phyloP scores from a whole-genome alignment of 2,329 filamentous ascomycete genomes.

The Nigrospora osmanthi region DNA sequence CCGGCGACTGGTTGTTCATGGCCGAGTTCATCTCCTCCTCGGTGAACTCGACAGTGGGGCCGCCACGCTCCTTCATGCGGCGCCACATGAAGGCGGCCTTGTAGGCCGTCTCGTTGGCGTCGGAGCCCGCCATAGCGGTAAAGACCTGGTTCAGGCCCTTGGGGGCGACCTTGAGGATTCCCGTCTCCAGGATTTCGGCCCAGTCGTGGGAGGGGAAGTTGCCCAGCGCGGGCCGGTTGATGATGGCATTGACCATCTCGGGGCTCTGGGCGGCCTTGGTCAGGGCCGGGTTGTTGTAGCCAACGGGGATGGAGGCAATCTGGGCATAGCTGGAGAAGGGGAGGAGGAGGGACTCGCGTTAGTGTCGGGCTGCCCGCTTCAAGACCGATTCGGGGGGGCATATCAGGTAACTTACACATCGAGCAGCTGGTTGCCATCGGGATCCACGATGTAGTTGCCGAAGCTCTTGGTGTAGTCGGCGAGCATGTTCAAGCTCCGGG shows the following conservation, averaged over 20 bases:
- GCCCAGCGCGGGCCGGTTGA: slow-evolving; percentile 83
- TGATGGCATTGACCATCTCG: slow-evolving; percentile 72
- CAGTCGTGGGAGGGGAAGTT: slow-evolving; percentile 87
- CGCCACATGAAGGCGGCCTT: slow-evolving; percentile 95
- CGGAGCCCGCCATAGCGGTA: slow-evolving; percentile 80
- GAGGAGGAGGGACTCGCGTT: background rate
- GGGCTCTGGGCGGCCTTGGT: slow-evolving; percentile 62
- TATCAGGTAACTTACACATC: slow-evolving; percentile 49
- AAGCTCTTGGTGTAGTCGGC: slow-evolving; percentile 65
- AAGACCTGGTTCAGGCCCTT: slow-evolving; percentile 83
- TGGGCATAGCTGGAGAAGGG: slow-evolving; percentile 60
- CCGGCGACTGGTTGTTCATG: slow-evolving; percentile 76
- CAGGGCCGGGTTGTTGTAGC: slow-evolving; percentile 83
- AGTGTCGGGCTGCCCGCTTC: too few relatives aligned
- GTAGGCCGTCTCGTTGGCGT: slow-evolving; percentile 91
- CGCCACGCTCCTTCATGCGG: slow-evolving; percentile 73
- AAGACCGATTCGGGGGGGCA: background rate
- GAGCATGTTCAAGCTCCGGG: slow-evolving; percentile 77
- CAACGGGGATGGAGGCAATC: slow-evolving; percentile 86
- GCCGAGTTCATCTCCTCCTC: slow-evolving; percentile 63
- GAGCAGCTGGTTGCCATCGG: slow-evolving; percentile 64
- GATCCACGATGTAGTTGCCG: slow-evolving; percentile 75
- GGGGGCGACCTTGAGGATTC: slow-evolving; percentile 75
- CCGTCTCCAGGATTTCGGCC: slow-evolving; percentile 69
- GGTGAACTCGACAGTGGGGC: slow-evolving; percentile 69